Percentiles rank a stretch among this genome's conserved stretches.
phyloP scores from a whole-genome alignment of 805 yeast species.

The Ogataea pini region DNA sequence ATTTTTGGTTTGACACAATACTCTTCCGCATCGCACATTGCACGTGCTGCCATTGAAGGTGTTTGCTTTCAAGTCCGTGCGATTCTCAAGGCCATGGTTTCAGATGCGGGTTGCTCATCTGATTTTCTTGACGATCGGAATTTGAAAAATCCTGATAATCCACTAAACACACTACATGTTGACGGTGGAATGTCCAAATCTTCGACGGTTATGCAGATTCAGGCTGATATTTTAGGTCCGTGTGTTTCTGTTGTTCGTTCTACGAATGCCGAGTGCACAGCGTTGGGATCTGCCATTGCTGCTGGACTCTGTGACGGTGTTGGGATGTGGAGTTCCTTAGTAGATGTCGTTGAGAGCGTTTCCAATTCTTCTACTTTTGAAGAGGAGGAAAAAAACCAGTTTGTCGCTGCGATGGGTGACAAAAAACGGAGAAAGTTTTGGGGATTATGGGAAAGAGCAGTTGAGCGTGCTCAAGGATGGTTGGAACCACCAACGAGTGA shows the following conservation, averaged over 20 bases:
- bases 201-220: constrained; percentile 89
- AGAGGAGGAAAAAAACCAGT: constrained; percentile 16
- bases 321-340: constrained; percentile 73
- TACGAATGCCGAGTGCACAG: constrained; percentile 85
- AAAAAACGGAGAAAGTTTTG: constrained; percentile 61
- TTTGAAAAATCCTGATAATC: constrained; percentile 41
- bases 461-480: constrained; percentile 84
- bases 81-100: constrained; percentile 84
- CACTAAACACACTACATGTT: constrained; percentile 54
- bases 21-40: constrained; percentile 89
- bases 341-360: constrained; percentile 56
- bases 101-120: constrained; percentile 61
- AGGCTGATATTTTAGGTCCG: constrained; percentile 88
- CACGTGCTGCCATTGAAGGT: constrained; percentile 93
- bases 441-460: constrained; percentile 83
- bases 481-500: constrained; percentile 31
- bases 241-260: constrained; percentile 81
- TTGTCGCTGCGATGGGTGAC: constrained; percentile 46
- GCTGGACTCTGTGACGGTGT: constrained; percentile 73
- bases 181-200: constrained; percentile 97
- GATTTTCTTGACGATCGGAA: constrained; percentile 57
- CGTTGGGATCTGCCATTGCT: constrained; percentile 94
- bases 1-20: constrained; percentile 91
- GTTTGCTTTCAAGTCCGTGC: constrained; percentile 93
- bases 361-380: constrained; percentile 14